Base-by-base conservation (phyloP, 768 basidiomycete species). In the Imleria badia region DNA sequence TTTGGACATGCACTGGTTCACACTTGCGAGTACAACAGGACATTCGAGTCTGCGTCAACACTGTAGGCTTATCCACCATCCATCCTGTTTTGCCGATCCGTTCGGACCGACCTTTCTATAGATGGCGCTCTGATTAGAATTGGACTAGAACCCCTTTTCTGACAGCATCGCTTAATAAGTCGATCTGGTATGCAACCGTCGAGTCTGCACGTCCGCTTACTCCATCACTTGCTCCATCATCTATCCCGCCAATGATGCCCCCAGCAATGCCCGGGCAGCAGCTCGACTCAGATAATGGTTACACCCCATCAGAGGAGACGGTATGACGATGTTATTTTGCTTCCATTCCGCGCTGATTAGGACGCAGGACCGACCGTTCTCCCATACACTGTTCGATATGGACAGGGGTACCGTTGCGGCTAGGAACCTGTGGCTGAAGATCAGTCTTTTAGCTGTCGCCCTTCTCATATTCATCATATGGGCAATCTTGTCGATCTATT, bases 401-500 rank as follows among this genome's bases (percentile, higher is more conserved):
- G 69, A 71, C 56, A 57, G 17, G 41, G 69, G 52, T 13, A 72
- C 67, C n/a, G 17, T 63, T 30, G 41, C 46, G 2, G 69, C 73
- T 17, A 74, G 82, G 19, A 62, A 48, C 26, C 52, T 63, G 11
- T 84, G 81, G 70, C 51, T 79, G 45, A 76, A 68, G 59, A 72
- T 73, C 3, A 68, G 82, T 43, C 6, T 76, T 7, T 54, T 62
- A 11, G 72, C 75, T 17, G 64, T 72, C 3, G 57, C 73, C 13
- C 49, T 77, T 26, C 63, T 81, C 17, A 62, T 73, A 14, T 41
- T 82, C 33, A 63, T 77, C 20, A 78, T 86, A 40, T 77, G 82
- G 55, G 69, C 66, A 0, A 70, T 84, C 20, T 68, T 86, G 52
- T 67, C 82, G 3, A 83, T 86, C 43, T 85, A 80, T 65, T 86